phyloP scores from a whole-genome alignment of 805 yeast genomes.

The Saccharomycopsis oosterbeekiorum region DNA sequence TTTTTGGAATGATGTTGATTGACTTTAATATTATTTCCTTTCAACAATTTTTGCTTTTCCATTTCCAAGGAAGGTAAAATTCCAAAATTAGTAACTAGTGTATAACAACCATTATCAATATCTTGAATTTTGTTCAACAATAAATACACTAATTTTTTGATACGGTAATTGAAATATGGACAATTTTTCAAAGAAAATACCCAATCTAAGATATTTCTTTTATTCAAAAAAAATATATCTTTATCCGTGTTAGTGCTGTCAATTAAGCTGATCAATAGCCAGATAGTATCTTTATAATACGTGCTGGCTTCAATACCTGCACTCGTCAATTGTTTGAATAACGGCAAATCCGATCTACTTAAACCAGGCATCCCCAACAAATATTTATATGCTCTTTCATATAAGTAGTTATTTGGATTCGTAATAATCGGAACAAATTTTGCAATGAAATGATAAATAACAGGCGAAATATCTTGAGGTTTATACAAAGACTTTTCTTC shows the following conservation, averaged over 20 bases:
- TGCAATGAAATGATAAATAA: constrained; percentile 47
- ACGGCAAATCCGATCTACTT: constrained; percentile 34
- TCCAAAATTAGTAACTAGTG: constrained; percentile 51
- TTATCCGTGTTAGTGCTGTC: constrained; percentile 35
- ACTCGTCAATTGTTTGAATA: constrained; percentile 27
- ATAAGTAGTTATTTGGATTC: constrained; percentile 65
- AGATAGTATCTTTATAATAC: constrained; percentile 48
- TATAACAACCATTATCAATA: constrained; percentile 49
- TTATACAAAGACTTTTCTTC: not conserved
- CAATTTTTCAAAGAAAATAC: constrained; percentile 42
- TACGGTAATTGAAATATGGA: constrained; percentile 35
- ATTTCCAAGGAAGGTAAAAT: constrained; percentile 24
- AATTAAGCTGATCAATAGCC: constrained; percentile 50
- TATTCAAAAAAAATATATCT: constrained; percentile 47
- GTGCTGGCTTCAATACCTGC: constrained; percentile 34
- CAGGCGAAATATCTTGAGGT: constrained; percentile 29
- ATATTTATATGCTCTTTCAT: constrained; percentile 62
- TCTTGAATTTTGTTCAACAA: constrained; percentile 39
- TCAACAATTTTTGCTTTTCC: constrained; percentile 12
- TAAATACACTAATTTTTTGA: constrained; percentile 32
- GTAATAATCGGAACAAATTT: constrained; percentile 46
- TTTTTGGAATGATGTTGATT: not conserved
- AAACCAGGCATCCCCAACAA: constrained; percentile 39
- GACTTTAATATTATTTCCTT: not conserved
- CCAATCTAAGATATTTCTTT: constrained; percentile 59